Conservation (phyloP, 306 rosid species). For the Casuarina equisetifolia region DNA sequence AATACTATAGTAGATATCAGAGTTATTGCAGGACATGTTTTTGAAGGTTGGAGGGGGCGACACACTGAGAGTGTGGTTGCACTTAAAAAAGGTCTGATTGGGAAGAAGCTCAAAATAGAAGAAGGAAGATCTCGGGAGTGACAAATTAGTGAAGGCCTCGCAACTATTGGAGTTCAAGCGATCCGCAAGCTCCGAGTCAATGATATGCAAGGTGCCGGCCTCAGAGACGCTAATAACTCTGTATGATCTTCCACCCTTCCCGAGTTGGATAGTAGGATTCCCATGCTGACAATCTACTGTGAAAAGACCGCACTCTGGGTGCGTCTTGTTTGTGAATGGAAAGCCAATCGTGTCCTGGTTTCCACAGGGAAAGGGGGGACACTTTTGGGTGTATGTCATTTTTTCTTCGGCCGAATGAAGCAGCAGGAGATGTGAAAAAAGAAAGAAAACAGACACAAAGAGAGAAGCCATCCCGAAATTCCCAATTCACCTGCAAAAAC, state of each 20-base stretch:
- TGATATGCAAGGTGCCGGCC: not conserved
- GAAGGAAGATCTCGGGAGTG: not conserved
- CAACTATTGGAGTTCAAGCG: not conserved
- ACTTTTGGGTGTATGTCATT: not conserved
- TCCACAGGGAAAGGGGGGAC: not conserved
- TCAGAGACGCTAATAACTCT: rapidly evolving
- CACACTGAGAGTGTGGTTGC: slow-evolving; percentile 4
- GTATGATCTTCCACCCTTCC: not conserved
- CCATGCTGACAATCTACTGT: not conserved
- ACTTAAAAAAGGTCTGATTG: not conserved
- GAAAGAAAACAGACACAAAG: not conserved
- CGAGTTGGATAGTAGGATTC: not conserved
- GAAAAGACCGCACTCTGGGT: not conserved
- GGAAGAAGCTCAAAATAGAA: not conserved
- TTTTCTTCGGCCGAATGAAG: not conserved
- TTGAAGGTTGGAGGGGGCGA: too few relatives aligned
- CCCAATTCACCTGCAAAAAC: not conserved
- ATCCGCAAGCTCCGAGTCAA: not conserved
- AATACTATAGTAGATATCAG: too few relatives aligned
- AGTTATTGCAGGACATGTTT: too few relatives aligned
- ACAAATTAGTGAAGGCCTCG: not conserved
- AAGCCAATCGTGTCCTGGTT: not conserved
- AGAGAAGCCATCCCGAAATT: not conserved
- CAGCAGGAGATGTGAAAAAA: not conserved
- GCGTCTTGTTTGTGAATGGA: not conserved